phyloP scores from a whole-genome alignment of 768 basidiomycete genomes.

The Lepiota venenata region DNA sequence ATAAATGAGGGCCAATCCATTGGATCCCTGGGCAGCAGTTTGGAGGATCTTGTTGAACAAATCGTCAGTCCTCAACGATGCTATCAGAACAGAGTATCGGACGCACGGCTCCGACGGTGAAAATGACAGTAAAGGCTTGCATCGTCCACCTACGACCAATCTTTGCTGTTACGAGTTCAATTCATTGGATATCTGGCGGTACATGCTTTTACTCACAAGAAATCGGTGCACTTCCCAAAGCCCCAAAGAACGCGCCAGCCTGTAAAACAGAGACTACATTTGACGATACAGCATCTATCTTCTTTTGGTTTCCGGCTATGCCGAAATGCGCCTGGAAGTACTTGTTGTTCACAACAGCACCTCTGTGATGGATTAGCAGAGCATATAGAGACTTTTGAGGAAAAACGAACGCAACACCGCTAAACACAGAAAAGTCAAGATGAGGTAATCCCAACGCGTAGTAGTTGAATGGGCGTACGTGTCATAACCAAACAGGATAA shows the following conservation, averaged over 20 bases:
- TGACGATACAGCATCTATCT: slow-evolving; percentile 56
- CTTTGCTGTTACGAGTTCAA: slow-evolving; percentile 34
- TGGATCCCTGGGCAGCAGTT: slow-evolving; percentile 56
- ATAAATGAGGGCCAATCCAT: slow-evolving; percentile 70
- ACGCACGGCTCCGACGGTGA: slow-evolving; percentile 68
- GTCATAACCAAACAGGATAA: slow-evolving; percentile 81
- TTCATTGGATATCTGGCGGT: background rate
- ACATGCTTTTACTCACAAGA: slow-evolving; percentile 43
- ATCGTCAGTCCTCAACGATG: background rate
- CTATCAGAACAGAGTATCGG: background rate
- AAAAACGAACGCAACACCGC: slow-evolving; percentile 22
- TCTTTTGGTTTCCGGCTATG: slow-evolving; percentile 37
- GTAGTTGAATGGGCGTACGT: slow-evolving; percentile 40
- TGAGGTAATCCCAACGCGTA: background rate
- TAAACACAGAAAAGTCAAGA: slow-evolving; percentile 8
- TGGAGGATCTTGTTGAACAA: slow-evolving; percentile 52
- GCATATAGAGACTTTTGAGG: background rate
- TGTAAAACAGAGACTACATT: slow-evolving; percentile 88
- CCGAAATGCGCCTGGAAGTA: slow-evolving; percentile 67
- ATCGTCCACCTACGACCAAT: slow-evolving; percentile 69
- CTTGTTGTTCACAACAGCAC: slow-evolving; percentile 63
- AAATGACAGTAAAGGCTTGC: slow-evolving; percentile 57
- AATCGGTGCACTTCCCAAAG: slow-evolving; percentile 66
- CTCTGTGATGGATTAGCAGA: slow-evolving; percentile 31
- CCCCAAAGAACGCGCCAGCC: slow-evolving; percentile 87